Base-by-base conservation (phyloP, 108 stramenopile genomes). In the Cyclotella sp. region DNA sequence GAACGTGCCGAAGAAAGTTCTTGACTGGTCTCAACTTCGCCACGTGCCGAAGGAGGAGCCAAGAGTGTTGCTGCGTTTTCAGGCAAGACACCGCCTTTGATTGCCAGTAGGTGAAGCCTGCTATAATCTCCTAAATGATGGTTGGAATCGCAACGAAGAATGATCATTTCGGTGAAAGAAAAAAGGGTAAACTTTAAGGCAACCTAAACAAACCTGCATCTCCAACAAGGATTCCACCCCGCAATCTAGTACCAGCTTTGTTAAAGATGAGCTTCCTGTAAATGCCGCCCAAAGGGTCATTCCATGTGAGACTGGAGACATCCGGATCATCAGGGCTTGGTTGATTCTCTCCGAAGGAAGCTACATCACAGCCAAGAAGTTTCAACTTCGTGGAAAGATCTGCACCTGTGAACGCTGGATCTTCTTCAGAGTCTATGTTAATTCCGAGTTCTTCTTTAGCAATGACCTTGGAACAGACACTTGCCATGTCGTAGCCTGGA, bases 251-350 rank as follows among this genome's bases (percentile, higher is more conserved):
- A 30, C 95, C 94, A 9, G 86, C 97, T 77, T 91, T 95, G 83
- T 95, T 95, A 75, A 97, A 96, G 81, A 96, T 96, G 58, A 97
- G 90, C 76, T 97, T 97, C 67, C 96, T 90, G 87, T 97, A 97
- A 66, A 95, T 84, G 15, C 93, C 91, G 51, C 72, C 61, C 45
- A 95, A 67, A 9, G 93, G 92, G 85, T 97, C 97, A 60, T 97
- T 93, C 93, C 95, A 97, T 24, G 91, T 91, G 28, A 97, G 79
- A 58, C 91, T 86, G 29, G 88, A 77, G 19, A 92, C 93, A 71
- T 95, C 94, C 6, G 74, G 73, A 73, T 95, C 93, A 66, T 95
- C 94, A 0, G 93, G 87, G n/a, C 54, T 47, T 15, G 93, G 93
- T 68, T 94, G 90, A 49, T 94, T 94, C 47, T 90, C 89, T 21